These are phyloP conservation scores for Rhodotorula babjevae DNA, from an alignment of 768 basidiomycete genomes.

Conservation along the genomic window DNA sequence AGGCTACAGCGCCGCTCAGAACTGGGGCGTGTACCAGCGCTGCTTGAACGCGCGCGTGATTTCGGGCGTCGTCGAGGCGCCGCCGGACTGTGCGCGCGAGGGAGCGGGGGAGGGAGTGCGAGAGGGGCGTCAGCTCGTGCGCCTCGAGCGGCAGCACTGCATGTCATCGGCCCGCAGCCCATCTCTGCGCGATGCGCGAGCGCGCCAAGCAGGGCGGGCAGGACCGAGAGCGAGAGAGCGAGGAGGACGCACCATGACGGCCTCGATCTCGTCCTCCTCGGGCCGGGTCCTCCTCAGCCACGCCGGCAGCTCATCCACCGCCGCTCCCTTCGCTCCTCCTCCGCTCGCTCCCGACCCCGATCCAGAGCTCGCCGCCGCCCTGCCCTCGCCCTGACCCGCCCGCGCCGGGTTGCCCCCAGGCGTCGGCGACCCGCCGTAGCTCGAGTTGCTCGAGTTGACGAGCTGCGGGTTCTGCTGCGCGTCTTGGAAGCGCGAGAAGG, in stretches of 20 bases:
- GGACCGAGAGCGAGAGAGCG: background rate
- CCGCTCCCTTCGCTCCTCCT: background rate
- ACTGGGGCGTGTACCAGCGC: slow-evolving; percentile 30
- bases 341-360: background rate
- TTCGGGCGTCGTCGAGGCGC: background rate
- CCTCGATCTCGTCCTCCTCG: slow-evolving; percentile 22
- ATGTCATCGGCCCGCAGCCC: too few relatives aligned
- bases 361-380: background rate
- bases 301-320: slow-evolving; percentile 24
- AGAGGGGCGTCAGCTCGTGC: background rate
- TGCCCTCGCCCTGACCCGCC: background rate
- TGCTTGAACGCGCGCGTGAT: slow-evolving; percentile 18
- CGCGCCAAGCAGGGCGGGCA: too few relatives aligned
- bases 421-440: slow-evolving; percentile 8
- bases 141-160: too few relatives aligned
- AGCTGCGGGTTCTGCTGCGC: slow-evolving; percentile 6
- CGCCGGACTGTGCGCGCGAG: background rate
- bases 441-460: slow-evolving; percentile 1
- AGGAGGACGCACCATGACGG: slow-evolving; percentile 23
- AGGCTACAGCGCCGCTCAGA: too few relatives aligned
- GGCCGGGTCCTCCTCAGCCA: slow-evolving; percentile 15
- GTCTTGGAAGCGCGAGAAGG: slow-evolving; percentile 18
- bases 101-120: too few relatives aligned
- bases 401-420: background rate
- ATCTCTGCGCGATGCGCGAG: too few relatives aligned